Evolutionary conservation across 495 filamentous ascomycete genomes (phyloP).

Genomic region (Parathielavia hyrcaniae): DNA sequence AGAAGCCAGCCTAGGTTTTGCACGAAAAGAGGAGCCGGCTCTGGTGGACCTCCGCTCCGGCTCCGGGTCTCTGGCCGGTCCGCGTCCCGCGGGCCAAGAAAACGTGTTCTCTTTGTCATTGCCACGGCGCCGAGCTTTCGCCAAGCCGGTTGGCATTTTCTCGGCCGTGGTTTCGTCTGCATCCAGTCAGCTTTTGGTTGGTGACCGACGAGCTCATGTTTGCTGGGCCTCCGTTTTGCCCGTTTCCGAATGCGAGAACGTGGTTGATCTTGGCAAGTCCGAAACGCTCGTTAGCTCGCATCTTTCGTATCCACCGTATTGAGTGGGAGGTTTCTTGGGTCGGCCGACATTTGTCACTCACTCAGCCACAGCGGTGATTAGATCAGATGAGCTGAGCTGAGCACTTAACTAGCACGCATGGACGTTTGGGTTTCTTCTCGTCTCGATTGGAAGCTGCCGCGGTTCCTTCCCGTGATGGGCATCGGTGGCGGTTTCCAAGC

Average conservation of each 20-base stretch:
- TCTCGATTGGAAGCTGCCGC: background rate
- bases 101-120: background rate
- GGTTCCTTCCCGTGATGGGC: too few species aligned
- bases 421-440: background rate
- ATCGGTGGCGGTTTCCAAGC: too few species aligned
- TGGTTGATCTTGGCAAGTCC: background rate
- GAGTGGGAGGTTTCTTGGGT: background rate
- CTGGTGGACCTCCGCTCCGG: too few species aligned
- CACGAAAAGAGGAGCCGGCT: background rate
- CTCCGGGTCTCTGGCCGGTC: too few species aligned
- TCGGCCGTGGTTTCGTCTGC: background rate
- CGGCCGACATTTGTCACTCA: too few species aligned
- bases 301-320: background rate
- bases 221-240: background rate
- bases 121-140: constrained; percentile 5
- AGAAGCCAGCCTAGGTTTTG: background rate
- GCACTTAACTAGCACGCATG: background rate
- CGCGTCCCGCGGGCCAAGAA: background rate
- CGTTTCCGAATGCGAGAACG: background rate
- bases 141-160: constrained; percentile 1
- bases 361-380: constrained; percentile 5
- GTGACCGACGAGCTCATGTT: too few species aligned
- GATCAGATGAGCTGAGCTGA: background rate
- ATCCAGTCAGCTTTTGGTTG: too few species aligned
- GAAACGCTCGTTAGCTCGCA: background rate